These are phyloP conservation scores for Acidiella bohemica DNA, from an alignment of 495 filamentous ascomycete species.

Conservation along the genomic window DNA sequence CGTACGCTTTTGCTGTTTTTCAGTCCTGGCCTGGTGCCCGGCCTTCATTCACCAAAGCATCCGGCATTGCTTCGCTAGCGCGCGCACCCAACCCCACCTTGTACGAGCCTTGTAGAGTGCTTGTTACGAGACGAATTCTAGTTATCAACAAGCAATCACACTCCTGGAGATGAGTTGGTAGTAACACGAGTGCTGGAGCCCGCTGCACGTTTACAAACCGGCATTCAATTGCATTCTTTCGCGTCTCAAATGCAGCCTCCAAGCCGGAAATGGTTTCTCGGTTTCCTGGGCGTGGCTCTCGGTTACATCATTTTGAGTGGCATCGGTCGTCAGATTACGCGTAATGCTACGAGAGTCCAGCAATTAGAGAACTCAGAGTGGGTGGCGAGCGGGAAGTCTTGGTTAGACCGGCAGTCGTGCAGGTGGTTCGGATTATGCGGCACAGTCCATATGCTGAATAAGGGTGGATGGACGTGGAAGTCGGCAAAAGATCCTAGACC, in stretches of 20 bases:
- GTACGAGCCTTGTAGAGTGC: no score
- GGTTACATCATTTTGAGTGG: slow-evolving; percentile 37
- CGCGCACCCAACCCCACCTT: no score
- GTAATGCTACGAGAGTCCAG: slow-evolving; percentile 29
- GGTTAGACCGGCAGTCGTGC: slow-evolving; percentile 61
- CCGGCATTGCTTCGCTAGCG: no score
- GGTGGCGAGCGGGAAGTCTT: slow-evolving; percentile 58
- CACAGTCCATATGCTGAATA: slow-evolving; percentile 43
- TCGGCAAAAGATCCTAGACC: slow-evolving; percentile 2
- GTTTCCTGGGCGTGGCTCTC: slow-evolving; percentile 7
- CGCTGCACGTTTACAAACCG: no score
- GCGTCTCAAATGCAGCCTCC: background rate
- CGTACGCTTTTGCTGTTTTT: no score
- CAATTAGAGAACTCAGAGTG: slow-evolving; percentile 48
- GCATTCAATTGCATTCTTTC: no score
- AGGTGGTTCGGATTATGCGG: slow-evolving; percentile 63
- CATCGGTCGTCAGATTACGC: slow-evolving; percentile 23
- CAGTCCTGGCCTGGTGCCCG: no score
- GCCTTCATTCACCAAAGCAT: no score
- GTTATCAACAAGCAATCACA: no score
- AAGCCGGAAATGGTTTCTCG: slow-evolving; percentile 9
- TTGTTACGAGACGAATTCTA: no score
- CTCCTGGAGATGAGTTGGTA: no score
- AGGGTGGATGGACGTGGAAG: slow-evolving; percentile 16
- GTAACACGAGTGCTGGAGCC: no score